Evolutionary conservation across 129 eudicot genomes (phyloP).

Genomic region (Helichrysum umbraculigerum): DNA sequence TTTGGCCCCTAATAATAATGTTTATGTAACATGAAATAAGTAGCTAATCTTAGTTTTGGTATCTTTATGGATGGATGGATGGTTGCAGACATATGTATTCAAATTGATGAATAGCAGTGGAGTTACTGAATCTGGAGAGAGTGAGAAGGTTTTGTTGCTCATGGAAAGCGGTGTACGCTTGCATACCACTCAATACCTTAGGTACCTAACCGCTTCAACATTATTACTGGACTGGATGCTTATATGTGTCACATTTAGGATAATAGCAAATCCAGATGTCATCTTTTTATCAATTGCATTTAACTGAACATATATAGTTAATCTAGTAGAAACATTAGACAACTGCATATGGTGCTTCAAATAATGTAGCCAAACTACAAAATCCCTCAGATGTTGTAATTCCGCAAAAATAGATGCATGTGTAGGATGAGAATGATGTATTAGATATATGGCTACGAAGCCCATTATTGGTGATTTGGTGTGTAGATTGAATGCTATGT

Average conservation of each 20-base stretch:
- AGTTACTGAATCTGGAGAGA: conserved; percentile 95
- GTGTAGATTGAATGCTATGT: too few species aligned
- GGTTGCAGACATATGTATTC: conserved; percentile 83
- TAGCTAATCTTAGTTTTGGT: not conserved
- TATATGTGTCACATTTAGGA: not conserved
- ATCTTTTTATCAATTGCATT: not conserved
- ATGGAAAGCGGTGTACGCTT: conserved; percentile 97
- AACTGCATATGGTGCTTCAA: not conserved
- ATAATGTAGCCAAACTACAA: not conserved
- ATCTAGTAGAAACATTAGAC: not conserved
- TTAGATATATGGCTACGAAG: too few species aligned
- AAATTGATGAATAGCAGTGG: conserved; percentile 99
- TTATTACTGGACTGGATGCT: not conserved
- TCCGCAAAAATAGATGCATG: too few species aligned
- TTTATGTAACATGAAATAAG: not conserved
- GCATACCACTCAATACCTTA: conserved; percentile 85
- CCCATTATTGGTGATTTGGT: too few species aligned
- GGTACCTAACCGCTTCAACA: conserved; percentile 38
- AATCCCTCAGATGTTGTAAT: not conserved
- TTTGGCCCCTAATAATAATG: not conserved
- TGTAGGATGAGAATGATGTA: too few species aligned
- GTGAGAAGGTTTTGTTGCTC: conserved; percentile 92
- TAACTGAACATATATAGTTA: not conserved
- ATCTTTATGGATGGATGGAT: not conserved
- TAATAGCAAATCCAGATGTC: not conserved